Evolutionary conservation across 2,329 filamentous ascomycete genomes (phyloP).

Genomic region (Ascochyta fabae): DNA sequence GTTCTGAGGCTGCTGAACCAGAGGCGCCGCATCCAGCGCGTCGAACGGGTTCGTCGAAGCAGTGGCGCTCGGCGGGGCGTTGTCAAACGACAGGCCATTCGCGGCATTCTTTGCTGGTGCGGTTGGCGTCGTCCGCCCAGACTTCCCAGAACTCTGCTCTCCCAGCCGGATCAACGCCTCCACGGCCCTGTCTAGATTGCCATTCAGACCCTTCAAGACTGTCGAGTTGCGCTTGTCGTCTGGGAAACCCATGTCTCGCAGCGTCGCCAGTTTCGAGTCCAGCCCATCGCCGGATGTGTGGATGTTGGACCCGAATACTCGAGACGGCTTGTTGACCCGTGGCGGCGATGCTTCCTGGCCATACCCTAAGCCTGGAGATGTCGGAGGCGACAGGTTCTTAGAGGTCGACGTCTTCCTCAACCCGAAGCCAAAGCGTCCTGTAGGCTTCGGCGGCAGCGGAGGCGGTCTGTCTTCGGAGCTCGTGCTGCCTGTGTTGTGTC

Average conservation of each 20-base stretch:
- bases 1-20: conserved; percentile 42
- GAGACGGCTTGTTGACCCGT: conserved; percentile 68
- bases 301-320: conserved; percentile 72
- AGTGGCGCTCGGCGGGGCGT: conserved; percentile 38
- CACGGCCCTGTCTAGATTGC: conserved; percentile 84
- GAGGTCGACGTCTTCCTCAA: conserved; percentile 75
- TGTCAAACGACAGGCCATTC: conserved; percentile 55
- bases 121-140: conserved; percentile 56
- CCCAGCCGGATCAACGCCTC: conserved; percentile 85
- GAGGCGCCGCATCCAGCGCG: conserved; percentile 46
- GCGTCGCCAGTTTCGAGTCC: conserved; percentile 75
- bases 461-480: conserved; percentile 63
- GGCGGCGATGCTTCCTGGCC: conserved; percentile 45
- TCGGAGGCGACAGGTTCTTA: conserved; percentile 59
- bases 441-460: conserved; percentile 66
- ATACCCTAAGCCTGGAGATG: conserved; percentile 45
- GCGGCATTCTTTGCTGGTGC: conserved; percentile 57
- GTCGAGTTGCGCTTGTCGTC: conserved; percentile 82
- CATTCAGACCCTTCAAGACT: conserved; percentile 81
- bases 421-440: conserved; percentile 67
- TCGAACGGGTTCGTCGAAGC: conserved; percentile 54
- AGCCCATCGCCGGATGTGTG: conserved; percentile 62
- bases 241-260: conserved; percentile 90
- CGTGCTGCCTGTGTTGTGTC: conserved; percentile 64
- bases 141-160: conserved; percentile 56